A percentile compares a stretch with the other conserved stretches of the same genome.
Conservation (phyloP, 495 filamentous ascomycete species). For the Apiosordaria backusii region DNA sequence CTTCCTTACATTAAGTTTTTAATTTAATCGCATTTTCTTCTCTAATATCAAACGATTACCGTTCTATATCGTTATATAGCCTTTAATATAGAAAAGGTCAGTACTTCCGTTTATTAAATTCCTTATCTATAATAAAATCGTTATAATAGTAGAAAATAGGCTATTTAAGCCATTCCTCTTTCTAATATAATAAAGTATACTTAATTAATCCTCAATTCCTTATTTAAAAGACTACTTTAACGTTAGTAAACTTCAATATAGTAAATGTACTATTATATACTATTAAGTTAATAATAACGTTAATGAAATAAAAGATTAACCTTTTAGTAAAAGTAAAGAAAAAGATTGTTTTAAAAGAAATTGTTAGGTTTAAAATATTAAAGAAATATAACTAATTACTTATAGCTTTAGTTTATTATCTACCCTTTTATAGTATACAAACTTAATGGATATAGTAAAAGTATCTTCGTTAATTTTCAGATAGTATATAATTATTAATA, state of each 20-base stretch:
- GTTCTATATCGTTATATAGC: constrained; percentile 21
- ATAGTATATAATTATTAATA: constrained; percentile 30
- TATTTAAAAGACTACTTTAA: constrained; percentile 20
- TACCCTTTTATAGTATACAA: constrained; percentile 30
- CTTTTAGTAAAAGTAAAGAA: constrained; percentile 18
- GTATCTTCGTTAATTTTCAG: constrained; percentile 26
- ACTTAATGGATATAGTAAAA: constrained; percentile 26
- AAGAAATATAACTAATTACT: constrained; percentile 14
- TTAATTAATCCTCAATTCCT: constrained; percentile 25
- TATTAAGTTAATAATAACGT: constrained; percentile 16
- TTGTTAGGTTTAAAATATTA: not conserved
- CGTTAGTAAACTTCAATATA: constrained; percentile 15
- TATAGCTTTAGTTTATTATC: constrained; percentile 37
- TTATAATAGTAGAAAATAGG: constrained; percentile 33
- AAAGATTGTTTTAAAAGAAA: constrained; percentile 21
- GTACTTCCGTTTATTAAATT: not conserved
- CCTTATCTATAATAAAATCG: too few species aligned
- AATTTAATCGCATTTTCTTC: constrained; percentile 14
- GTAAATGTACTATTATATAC: constrained; percentile 16
- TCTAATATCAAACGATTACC: constrained; percentile 23
- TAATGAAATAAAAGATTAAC: constrained; percentile 24
- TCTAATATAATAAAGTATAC: constrained; percentile 24
- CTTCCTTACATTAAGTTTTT: constrained; percentile 20
- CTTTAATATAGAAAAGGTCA: constrained; percentile 22
- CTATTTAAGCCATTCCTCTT: constrained; percentile 28